Conservation (phyloP, 2,329 filamentous ascomycete species). For the Sporothrix humicola region DNA sequence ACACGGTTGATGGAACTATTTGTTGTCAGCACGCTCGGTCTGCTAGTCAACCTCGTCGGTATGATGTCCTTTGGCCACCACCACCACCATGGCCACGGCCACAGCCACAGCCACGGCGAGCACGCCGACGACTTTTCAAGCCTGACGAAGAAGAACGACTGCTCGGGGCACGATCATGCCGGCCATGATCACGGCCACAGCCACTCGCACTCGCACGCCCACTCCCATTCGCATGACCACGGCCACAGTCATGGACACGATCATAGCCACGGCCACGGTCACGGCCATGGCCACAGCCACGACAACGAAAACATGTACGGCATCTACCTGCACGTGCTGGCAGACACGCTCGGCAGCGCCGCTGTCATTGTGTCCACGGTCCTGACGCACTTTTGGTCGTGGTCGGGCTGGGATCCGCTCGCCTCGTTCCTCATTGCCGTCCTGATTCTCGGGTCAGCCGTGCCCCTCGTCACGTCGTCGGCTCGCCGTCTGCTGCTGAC, state of each 20-base stretch:
- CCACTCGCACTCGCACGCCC: slow-evolving; percentile 47
- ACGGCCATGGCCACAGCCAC: slow-evolving; percentile 58
- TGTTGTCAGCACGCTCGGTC: slow-evolving; percentile 82
- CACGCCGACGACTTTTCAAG: slow-evolving; percentile 39
- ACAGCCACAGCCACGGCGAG: slow-evolving; percentile 47
- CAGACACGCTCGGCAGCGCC: slow-evolving; percentile 91
- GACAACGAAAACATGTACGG: slow-evolving; percentile 98
- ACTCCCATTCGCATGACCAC: slow-evolving; percentile 50
- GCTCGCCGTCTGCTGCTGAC: slow-evolving; percentile 83
- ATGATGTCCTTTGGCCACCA: slow-evolving; percentile 82
- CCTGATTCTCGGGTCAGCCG: slow-evolving; percentile 89
- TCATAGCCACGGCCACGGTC: slow-evolving; percentile 45
- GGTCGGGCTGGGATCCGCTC: slow-evolving; percentile 92
- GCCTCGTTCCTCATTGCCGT: slow-evolving; percentile 93
- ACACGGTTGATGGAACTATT: slow-evolving; percentile 85
- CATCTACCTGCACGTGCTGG: slow-evolving; percentile 93
- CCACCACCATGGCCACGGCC: slow-evolving; percentile 55
- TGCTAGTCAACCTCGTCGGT: slow-evolving; percentile 89
- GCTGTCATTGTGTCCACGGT: slow-evolving; percentile 92
- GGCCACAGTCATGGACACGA: slow-evolving; percentile 41
- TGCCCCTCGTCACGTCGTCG: slow-evolving; percentile 84
- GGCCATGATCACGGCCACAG: slow-evolving; percentile 44
- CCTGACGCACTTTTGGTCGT: slow-evolving; percentile 84
- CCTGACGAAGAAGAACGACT: slow-evolving; percentile 43
- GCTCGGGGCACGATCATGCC: slow-evolving; percentile 42